Conservation (phyloP, 306 rosid genomes). For the Quercus aquifolioides region DNA sequence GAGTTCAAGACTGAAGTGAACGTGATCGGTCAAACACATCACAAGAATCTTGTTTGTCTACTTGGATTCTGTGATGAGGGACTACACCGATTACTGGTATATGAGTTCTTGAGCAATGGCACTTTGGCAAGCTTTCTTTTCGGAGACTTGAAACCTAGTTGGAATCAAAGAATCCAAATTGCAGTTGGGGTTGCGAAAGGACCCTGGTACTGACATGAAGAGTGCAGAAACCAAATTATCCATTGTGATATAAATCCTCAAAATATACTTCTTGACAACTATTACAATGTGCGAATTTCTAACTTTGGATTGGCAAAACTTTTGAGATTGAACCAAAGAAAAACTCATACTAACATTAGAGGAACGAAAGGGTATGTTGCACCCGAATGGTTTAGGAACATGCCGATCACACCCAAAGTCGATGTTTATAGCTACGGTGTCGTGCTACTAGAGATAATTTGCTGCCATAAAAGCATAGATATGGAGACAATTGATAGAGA, state of each 20-base stretch:
- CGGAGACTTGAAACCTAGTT: background rate
- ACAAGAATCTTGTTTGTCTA: background rate
- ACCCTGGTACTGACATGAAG: slow-evolving; percentile 24
- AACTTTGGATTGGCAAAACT: slow-evolving; percentile 33
- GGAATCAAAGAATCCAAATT: slow-evolving; percentile 19
- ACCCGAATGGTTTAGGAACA: slow-evolving; percentile 18
- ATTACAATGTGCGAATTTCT: slow-evolving; percentile 1
- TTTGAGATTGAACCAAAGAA: slow-evolving; percentile 4
- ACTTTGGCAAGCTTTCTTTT: slow-evolving; percentile 23
- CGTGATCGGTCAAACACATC: background rate
- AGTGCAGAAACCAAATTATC: slow-evolving; percentile 13
- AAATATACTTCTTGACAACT: slow-evolving; percentile 25
- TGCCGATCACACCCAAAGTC: slow-evolving; percentile 9
- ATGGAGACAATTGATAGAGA: slow-evolving; percentile 2
- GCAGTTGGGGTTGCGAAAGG: slow-evolving; percentile 21
- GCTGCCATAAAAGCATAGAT: slow-evolving; percentile 17
- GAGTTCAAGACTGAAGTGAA: slow-evolving; percentile 22
- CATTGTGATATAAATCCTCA: slow-evolving; percentile 35
- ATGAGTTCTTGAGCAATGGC: slow-evolving; percentile 17
- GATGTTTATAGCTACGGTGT: slow-evolving; percentile 29
- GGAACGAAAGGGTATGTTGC: slow-evolving; percentile 33
- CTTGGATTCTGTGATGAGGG: slow-evolving; percentile 16
- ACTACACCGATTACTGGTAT: background rate
- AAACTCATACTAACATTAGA: background rate
- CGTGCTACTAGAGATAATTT: slow-evolving; percentile 23